Evolutionary conservation across 345 rosid genomes (phyloP).

Genomic region (Eucalyptus brandiana): DNA sequence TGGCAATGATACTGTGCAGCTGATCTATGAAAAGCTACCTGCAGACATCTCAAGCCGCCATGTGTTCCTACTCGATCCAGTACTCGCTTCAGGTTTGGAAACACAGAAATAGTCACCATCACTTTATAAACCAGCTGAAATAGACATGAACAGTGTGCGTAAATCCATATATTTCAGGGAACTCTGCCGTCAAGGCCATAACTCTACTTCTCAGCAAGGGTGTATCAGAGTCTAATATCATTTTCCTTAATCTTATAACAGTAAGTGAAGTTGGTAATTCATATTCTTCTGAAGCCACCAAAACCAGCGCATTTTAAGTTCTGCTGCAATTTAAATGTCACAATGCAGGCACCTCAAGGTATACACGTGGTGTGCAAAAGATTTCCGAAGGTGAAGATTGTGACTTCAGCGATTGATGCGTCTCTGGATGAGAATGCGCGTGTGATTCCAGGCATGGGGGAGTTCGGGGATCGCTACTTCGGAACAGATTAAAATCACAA

Average conservation of each 20-base stretch:
- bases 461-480: slow-evolving; percentile 82
- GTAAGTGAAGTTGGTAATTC: slow-evolving; percentile 20
- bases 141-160: not conserved
- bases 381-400: slow-evolving; percentile 74
- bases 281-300: not conserved
- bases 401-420: slow-evolving; percentile 79
- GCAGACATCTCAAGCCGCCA: slow-evolving; percentile 77
- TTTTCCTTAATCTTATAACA: slow-evolving; percentile 89
- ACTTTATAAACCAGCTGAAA: not conserved
- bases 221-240: slow-evolving; percentile 68
- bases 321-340: not conserved
- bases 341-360: slow-evolving; percentile 79
- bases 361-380: slow-evolving; percentile 59
- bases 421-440: slow-evolving; percentile 38
- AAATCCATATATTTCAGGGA: slow-evolving; percentile 23
- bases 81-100: slow-evolving; percentile 80
- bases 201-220: slow-evolving; percentile 71
- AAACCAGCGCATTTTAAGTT: not conserved
- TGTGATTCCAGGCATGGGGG: slow-evolving; percentile 90
- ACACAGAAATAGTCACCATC: not conserved
- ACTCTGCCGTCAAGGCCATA: slow-evolving; percentile 74
- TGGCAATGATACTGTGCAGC: slow-evolving; percentile 23
- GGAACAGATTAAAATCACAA: slow-evolving; percentile 29
- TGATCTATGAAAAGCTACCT: slow-evolving; percentile 88
- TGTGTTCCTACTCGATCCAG: slow-evolving; percentile 78